A percentile compares a stretch with the other conserved stretches of the same genome.
Conservation (phyloP, 176 grass and related monocot species). For the Rhipidocladum racemiflorum region DNA sequence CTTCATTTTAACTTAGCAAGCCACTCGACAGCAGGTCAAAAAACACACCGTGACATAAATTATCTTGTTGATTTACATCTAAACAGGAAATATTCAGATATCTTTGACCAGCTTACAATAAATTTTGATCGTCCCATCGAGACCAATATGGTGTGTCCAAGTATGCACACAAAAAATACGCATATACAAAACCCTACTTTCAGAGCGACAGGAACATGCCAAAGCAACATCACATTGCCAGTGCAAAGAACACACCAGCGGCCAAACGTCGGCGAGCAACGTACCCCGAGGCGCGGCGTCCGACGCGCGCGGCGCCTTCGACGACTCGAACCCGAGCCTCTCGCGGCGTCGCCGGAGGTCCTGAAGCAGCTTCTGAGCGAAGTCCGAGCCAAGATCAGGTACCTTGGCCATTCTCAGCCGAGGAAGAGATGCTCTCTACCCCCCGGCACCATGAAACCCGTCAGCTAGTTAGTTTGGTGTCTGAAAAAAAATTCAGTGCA, state of each 20-base stretch:
- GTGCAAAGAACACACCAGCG: not conserved
- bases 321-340: constrained; percentile 57
- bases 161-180: not conserved
- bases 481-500: constrained; percentile 4
- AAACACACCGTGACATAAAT: not conserved
- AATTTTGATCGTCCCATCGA: not conserved
- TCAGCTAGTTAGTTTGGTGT: constrained; percentile 13
- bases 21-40: not conserved
- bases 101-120: not conserved
- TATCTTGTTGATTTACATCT: not conserved
- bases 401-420: constrained; percentile 46
- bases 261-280: constrained; percentile 12
- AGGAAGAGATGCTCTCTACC: not conserved
- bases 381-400: constrained; percentile 69
- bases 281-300: constrained; percentile 29
- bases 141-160: not conserved
- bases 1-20: not conserved
- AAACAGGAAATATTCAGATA: constrained; percentile 1
- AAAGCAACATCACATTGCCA: not conserved
- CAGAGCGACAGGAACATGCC: not conserved
- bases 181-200: not conserved
- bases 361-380: constrained; percentile 81
- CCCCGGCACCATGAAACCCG: constrained; percentile 30
- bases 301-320: constrained; percentile 7
- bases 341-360: constrained; percentile 81